These are phyloP conservation scores for Eimeria praecox DNA, from an alignment of 169 alveolate species.

Conservation along the genomic window DNA sequence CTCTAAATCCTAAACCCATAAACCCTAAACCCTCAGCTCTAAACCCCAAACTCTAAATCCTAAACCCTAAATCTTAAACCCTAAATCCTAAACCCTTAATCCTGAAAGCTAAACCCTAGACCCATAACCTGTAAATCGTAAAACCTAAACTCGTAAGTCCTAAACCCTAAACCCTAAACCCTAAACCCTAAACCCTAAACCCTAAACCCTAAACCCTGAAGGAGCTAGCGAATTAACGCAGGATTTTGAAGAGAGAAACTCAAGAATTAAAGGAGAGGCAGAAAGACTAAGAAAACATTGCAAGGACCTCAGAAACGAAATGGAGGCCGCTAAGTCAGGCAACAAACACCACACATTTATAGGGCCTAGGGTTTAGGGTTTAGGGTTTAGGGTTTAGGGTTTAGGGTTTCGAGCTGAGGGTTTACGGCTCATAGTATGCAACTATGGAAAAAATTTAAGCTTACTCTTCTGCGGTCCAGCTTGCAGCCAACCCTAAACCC, in stretches of 20 bases:
- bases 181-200: slow-evolving; percentile 21
- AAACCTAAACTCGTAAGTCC: not conserved
- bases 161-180: not conserved
- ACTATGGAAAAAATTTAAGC: not conserved
- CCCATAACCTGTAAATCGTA: not conserved
- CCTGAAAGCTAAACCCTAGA: no score
- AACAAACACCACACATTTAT: not conserved
- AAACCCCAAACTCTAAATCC: not conserved
- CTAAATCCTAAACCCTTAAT: no score
- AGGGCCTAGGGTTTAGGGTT: not conserved
- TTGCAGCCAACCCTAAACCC: slow-evolving; percentile 30
- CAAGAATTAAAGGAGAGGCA: slow-evolving; percentile 91
- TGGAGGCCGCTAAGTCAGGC: slow-evolving; percentile 28
- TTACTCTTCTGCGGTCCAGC: not conserved
- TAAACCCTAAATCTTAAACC: no score
- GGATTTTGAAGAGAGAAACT: slow-evolving; percentile 93
- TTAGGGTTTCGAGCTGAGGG: not conserved
- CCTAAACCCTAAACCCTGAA: slow-evolving; percentile 13
- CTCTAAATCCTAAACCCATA: no score
- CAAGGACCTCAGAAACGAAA: slow-evolving; percentile 88
- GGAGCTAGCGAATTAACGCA: not conserved
- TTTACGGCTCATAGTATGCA: not conserved
- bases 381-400: no score
- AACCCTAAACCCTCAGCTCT: not conserved
- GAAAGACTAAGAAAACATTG: slow-evolving; percentile 91